Evolutionary conservation across 345 rosid species (phyloP).

Genomic region (Conringia planisiliqua): DNA sequence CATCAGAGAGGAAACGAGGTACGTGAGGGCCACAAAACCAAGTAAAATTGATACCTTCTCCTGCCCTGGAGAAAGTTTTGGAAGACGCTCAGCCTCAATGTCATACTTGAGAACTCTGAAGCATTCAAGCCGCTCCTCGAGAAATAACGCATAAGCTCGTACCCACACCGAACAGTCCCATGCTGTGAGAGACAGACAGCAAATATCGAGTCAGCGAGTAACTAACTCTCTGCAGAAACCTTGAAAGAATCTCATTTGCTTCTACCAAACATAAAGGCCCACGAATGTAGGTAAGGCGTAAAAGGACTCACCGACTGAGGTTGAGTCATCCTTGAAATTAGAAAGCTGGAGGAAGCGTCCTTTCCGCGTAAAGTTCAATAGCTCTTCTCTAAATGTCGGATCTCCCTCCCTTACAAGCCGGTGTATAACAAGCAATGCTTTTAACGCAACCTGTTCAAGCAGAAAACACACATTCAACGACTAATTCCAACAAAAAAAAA

Average conservation of each 20-base stretch:
- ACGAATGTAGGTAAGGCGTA: neutral
- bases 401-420: constrained; percentile 82
- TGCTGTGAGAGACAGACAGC: constrained; percentile 43
- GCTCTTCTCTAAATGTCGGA: constrained; percentile 78
- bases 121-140: constrained; percentile 87
- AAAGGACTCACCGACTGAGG: constrained; percentile 55
- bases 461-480: neutral
- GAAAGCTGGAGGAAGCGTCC: constrained; percentile 76
- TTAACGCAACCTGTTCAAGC: constrained; percentile 66
- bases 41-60: constrained; percentile 50
- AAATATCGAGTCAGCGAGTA: neutral
- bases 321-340: constrained; percentile 88
- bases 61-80: constrained; percentile 62
- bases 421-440: constrained; percentile 73
- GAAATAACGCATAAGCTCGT: constrained; percentile 75
- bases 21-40: neutral
- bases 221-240: constrained; percentile 2
- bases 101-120: constrained; percentile 76
- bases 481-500: neutral
- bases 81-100: constrained; percentile 79
- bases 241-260: neutral
- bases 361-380: constrained; percentile 55
- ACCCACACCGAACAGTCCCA: constrained; percentile 97
- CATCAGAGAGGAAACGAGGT: neutral
- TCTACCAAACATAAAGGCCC: neutral